Evolutionary conservation across 2,329 filamentous ascomycete species (phyloP), one percentile per base, ranked within the genome.

Genomic region (Trichoderma cornu-damae): DNA sequence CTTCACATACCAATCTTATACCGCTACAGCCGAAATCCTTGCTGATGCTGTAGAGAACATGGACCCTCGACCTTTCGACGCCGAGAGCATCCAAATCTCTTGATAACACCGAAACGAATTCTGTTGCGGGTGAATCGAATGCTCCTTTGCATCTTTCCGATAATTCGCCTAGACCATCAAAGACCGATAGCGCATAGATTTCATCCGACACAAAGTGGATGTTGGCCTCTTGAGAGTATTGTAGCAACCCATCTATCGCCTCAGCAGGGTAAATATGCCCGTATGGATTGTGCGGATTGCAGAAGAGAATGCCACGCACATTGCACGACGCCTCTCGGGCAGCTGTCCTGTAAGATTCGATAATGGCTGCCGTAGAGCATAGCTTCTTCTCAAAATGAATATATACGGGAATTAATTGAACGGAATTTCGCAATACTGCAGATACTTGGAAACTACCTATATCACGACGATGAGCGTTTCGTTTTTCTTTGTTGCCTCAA

Each of bases 21-120:
- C 56, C 56, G 37, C 56, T 58, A 18, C 56, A 38, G 12, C 56
- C 56, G 24, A 58, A 35, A n/a, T 58, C 56, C 20, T 58, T 58
- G 49, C 56, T 58, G 11, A 58, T 42, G 18, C 56, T 54, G 12
- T 54, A 58, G 6, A 58, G 22, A 2, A 58, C 14, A 40, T 58
- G 56, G 32, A 58, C 40, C 6, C 56, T 46, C 7, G 56, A 47
- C 8, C 22, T 18, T 8, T 44, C 37, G 5, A 58, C 56, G 5
- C 34, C 26, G 9, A 58, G 42, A 2, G 22, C 9, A 2, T 47
- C 16, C 42, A 58, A 28, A 18, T 58, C 16, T 32, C 49, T 54
- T 11, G 56, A 54, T 12, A 58, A 35, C 3, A 58, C 49, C 5
- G 56, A 58, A 30, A 47, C 42, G 20, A 58, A 58, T n/a, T 48